These are phyloP conservation scores for Euphorbia peplus DNA, from an alignment of 345 rosid species.

Conservation along the genomic window DNA sequence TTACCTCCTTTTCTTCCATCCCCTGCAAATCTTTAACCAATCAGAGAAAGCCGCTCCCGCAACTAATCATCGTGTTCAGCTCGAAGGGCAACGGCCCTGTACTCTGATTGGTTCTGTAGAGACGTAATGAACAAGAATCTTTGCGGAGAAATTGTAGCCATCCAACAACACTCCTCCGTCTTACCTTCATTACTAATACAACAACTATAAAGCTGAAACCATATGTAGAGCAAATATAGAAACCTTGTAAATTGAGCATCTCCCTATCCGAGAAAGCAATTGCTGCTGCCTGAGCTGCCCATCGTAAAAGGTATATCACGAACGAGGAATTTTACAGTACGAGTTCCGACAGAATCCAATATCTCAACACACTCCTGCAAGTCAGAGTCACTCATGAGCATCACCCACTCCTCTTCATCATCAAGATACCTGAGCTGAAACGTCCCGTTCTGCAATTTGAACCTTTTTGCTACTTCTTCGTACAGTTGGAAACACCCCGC, in stretches of 20 bases:
- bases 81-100: neutral
- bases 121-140: neutral
- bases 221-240: neutral
- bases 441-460: constrained; percentile 57
- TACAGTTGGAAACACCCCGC: constrained; percentile 64
- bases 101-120: neutral
- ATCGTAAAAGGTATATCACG: constrained; percentile 41
- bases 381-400: constrained; percentile 69
- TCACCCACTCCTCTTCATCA: constrained; percentile 92
- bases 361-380: constrained; percentile 80
- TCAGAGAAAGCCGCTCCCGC: neutral
- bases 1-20: neutral
- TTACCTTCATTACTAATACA: neutral
- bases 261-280: constrained; percentile 39
- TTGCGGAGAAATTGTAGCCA: neutral
- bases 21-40: neutral
- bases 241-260: neutral
- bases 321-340: constrained; percentile 61
- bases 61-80: neutral
- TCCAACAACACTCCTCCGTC: neutral
- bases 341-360: constrained; percentile 52
- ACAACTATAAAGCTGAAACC: neutral
- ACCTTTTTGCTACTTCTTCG: constrained; percentile 70
- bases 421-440: constrained; percentile 85
- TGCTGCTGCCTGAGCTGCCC: constrained; percentile 74